Conservation (phyloP, 345 rosid genomes). For the Heritiera littoralis region DNA sequence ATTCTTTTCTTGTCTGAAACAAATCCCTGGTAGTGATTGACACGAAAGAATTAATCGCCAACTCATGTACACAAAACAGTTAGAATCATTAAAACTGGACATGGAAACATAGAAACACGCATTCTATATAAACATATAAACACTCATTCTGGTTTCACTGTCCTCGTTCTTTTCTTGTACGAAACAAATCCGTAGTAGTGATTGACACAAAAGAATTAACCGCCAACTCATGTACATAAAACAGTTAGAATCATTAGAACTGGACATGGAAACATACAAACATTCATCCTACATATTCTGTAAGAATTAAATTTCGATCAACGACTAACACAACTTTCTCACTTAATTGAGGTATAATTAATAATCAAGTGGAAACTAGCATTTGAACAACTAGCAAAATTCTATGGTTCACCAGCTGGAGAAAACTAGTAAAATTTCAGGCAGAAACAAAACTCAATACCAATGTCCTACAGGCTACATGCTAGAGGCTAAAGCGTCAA, state of each 20-base stretch:
- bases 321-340: not conserved
- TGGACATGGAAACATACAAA: not conserved
- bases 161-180: slow-evolving; percentile 41
- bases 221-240: not conserved
- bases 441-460: slow-evolving; percentile 10
- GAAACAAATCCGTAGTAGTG: slow-evolving; percentile 41
- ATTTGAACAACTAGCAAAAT: not conserved
- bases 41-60: slow-evolving; percentile 11
- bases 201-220: slow-evolving; percentile 16
- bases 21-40: slow-evolving; percentile 35
- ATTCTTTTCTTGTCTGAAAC: slow-evolving; percentile 43
- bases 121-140: no score
- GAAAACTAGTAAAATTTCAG: not conserved
- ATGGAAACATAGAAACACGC: not conserved
- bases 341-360: not conserved
- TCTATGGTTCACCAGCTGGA: not conserved
- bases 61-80: not conserved
- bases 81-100: slow-evolving; percentile 7
- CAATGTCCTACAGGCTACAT: not conserved
- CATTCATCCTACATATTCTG: not conserved
- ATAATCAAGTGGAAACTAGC: not conserved
- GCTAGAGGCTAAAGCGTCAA: not conserved
- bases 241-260: slow-evolving; percentile 5
- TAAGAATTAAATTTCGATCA: not conserved
- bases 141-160: slow-evolving; percentile 27